Percentiles rank a stretch among this genome's conserved stretches.
Conservation (phyloP, 2,329 filamentous ascomycete species). For the Aspergillus hiratsukae region DNA sequence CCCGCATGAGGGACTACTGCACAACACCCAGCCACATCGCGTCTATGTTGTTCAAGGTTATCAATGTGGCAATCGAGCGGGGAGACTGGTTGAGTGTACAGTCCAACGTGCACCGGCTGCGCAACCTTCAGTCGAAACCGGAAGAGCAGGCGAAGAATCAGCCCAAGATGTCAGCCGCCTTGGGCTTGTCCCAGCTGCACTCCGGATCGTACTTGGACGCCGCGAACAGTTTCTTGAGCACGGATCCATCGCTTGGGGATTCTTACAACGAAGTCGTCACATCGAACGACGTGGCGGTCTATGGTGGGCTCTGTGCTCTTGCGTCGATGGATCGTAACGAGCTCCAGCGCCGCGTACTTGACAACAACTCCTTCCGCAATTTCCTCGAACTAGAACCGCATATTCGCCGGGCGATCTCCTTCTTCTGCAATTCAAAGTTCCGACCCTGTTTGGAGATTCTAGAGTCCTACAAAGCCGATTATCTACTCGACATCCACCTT, state of each 20-base stretch:
- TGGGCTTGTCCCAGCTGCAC: conserved; percentile 58
- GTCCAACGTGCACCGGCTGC: conserved; percentile 55
- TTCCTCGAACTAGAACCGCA: conserved; percentile 93
- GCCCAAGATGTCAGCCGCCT: conserved; percentile 62
- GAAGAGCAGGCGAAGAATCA: conserved; percentile 56
- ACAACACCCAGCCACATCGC: conserved; percentile 77
- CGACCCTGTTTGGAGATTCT: conserved; percentile 77
- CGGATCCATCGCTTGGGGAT: conserved; percentile 54
- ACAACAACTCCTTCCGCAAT: conserved; percentile 73
- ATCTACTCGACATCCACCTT: conserved; percentile 84
- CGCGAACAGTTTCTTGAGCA: conserved; percentile 64
- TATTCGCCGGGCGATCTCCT: conserved; percentile 81
- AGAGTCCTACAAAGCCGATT: conserved; percentile 76
- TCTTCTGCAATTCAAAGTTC: conserved; percentile 89
- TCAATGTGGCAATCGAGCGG: conserved; percentile 70
- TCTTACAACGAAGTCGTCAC: conserved; percentile 68
- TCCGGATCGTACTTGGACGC: conserved; percentile 59
- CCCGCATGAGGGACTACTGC: conserved; percentile 85
- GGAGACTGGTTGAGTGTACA: conserved; percentile 70
- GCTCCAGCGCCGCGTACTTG: conserved; percentile 70
- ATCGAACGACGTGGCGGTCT: conserved; percentile 84
- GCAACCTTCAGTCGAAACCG: conserved; percentile 49
- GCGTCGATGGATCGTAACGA: conserved; percentile 80
- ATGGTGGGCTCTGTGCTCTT: conserved; percentile 83
- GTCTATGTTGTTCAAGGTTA: conserved; percentile 74